Base-by-base conservation (phyloP, 805 yeast species). In the Kazachstania viticola region DNA sequence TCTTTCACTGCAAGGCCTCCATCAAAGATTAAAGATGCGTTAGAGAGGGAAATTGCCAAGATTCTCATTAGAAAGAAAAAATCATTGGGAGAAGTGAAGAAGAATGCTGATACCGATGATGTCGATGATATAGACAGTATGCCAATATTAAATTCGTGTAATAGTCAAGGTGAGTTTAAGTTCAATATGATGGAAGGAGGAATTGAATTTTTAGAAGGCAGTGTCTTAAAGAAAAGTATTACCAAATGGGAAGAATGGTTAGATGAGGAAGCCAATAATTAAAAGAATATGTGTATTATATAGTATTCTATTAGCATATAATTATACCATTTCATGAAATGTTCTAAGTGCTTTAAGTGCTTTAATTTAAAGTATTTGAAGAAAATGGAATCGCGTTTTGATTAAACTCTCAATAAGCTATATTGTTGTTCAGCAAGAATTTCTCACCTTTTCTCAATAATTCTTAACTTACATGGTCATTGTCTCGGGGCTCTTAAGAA, bases 1-100 rank as follows among this genome's bases (percentile, higher is more conserved):
- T 67, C 77, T 25, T 91, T 91, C 60, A 82, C 84, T 38, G 71
- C 93, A 12, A 70, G 83, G 44, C 88, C 91, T 14, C 64, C 75
- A 8, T 45, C 57, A 31, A 75, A 79, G 47, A 69, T 87, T 31
- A 67, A 61, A 42, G 63, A 64, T 17, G 52, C 73, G 25, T 54
- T 88, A 34, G 88, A 79, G 46, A 39, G 50, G 5, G 93, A 80
- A 49, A 67, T 85, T 41, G 68, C 71, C 28, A 64, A 65, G 47
- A 60, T 54, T 39, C 61, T 69, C 40, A 67, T 60, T 43, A 59
- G 66, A 38, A 62, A 62, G 25, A 61, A 64, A 16, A 56, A 63
- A 31, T 58, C 63, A 14, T 60, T 65, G 31, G 69, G 75, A 30
- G 62, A 67, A 14, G 67, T 63, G 15, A 62, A 46, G 9, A 60